A percentile compares a stretch with the other conserved stretches of the same genome.
Conservation (phyloP, 495 filamentous ascomycete species). For the Penicillium daleae region DNA sequence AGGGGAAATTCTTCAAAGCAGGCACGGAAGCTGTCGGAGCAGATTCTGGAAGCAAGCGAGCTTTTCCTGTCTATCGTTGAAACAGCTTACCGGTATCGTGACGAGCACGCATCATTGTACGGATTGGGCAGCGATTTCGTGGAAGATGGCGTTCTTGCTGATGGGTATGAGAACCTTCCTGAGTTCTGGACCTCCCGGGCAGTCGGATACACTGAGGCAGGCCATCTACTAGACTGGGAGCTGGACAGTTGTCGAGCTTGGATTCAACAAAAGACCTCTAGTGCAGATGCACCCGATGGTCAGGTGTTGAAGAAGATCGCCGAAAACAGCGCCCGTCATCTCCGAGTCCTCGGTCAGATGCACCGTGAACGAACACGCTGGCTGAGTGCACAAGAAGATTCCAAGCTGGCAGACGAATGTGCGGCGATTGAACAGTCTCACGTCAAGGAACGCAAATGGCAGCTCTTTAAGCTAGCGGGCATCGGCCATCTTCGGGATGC, state of each 20-base stretch:
- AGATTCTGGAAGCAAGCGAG: constrained; percentile 77
- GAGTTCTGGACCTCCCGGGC: constrained; percentile 76
- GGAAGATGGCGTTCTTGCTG: constrained; percentile 67
- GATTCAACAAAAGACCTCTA: constrained; percentile 40
- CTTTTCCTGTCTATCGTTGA: constrained; percentile 72
- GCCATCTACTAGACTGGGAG: constrained; percentile 52
- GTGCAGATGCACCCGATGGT: constrained; percentile 37
- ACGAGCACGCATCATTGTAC: constrained; percentile 66
- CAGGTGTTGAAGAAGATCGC: constrained; percentile 51
- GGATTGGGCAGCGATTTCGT: constrained; percentile 67
- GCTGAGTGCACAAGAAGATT: constrained; percentile 54
- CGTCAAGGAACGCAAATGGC: constrained; percentile 57
- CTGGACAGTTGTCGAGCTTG: constrained; percentile 48
- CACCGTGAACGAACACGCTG: constrained; percentile 66
- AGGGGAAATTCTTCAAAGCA: constrained; percentile 39
- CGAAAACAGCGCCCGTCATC: constrained; percentile 55
- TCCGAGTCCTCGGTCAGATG: constrained; percentile 61
- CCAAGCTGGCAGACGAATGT: constrained; percentile 48
- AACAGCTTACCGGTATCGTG: constrained; percentile 74
- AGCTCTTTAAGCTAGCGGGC: constrained; percentile 66
- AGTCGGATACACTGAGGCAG: constrained; percentile 50
- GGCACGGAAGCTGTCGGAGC: constrained; percentile 49
- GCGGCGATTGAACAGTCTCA: constrained; percentile 53
- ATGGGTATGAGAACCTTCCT: constrained; percentile 64
- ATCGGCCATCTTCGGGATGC: constrained; percentile 69